Evolutionary conservation across 2,329 filamentous ascomycete genomes (phyloP), one percentile per base, ranked within the genome.

Genomic region (Alternaria sp.): DNA sequence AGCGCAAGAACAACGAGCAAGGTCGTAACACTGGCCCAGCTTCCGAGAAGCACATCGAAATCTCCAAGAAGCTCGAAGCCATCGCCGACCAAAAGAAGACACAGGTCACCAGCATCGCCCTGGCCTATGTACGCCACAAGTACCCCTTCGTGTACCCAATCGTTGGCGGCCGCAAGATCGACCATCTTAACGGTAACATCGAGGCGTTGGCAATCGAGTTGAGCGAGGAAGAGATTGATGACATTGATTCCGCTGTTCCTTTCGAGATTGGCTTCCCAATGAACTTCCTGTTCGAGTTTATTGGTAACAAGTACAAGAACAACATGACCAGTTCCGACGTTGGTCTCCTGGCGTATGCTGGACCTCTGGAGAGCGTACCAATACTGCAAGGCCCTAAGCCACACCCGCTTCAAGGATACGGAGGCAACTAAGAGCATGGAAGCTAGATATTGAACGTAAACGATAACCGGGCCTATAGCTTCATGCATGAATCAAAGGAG

Each of bases 121-220:
- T 94, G 37, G 91, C 91, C 2, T 94, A 94, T 73, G 87, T 93
- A 6, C 84, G 91, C 82, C 84, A 87, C 70, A 93, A 93, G 80
- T 83, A 87, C 1, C 88, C 90, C 0, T 89, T 91, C 66, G 90
- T 94, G 11, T 92, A 92, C 72, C 92, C 92, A 0, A 88, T 94
- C 33, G 84, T 93, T 9, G 91, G 92, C 7, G 89, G 90, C 0
- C 85, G 91, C n/a, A 93, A 89, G 71, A 77, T 92, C 9, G 88
- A 90, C 46, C 91, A 94, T 75, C 80, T 94, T 54, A 87, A 89
- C 86, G 86, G 82, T 15, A 89, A 89, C 70, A 87, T 90, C 61
- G 80, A 85, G 70, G 87, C 86, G 0, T 70, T 90, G 59, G 80
- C 73, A 5, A 73, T 90, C 33, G 68, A 75, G 23, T 76, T 90